These are phyloP conservation scores for Isabelozyma heimii DNA, from an alignment of 805 yeast genomes.

Conservation along the genomic window DNA sequence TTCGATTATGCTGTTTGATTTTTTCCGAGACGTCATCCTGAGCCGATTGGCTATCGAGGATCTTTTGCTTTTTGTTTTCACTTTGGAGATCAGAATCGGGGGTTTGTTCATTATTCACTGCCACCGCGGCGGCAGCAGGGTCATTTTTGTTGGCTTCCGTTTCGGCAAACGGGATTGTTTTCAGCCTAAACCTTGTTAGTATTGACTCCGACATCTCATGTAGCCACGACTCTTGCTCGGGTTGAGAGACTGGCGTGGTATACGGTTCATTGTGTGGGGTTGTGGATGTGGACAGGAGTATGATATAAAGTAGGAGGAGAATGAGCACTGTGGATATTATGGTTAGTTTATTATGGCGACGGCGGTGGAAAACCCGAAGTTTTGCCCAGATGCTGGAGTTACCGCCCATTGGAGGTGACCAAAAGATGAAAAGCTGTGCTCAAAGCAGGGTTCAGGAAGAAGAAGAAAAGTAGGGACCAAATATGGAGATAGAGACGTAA, in stretches of 20 bases:
- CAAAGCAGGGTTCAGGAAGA: not conserved
- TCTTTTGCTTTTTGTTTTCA: not conserved
- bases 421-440: too few species aligned
- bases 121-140: not conserved
- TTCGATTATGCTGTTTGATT: not conserved
- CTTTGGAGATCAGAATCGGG: not conserved
- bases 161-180: conserved; percentile 10
- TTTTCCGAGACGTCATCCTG: not conserved
- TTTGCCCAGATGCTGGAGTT: not conserved
- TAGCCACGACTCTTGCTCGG: not conserved
- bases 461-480: not conserved
- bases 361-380: conserved; percentile 2
- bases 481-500: not conserved
- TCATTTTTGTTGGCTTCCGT: conserved; percentile 5
- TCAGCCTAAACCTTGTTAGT: conserved; percentile 1
- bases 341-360: conserved; percentile 3
- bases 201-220: not conserved
- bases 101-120: not conserved
- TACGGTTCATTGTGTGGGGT: not conserved
- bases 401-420: not conserved
- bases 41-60: not conserved
- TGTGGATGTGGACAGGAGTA: not conserved
- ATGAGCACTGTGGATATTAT: conserved; percentile 1
- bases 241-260: not conserved
- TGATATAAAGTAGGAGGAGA: not conserved